phyloP scores from a whole-genome alignment of 208 protist species.

The Trypanosoma theileri region DNA sequence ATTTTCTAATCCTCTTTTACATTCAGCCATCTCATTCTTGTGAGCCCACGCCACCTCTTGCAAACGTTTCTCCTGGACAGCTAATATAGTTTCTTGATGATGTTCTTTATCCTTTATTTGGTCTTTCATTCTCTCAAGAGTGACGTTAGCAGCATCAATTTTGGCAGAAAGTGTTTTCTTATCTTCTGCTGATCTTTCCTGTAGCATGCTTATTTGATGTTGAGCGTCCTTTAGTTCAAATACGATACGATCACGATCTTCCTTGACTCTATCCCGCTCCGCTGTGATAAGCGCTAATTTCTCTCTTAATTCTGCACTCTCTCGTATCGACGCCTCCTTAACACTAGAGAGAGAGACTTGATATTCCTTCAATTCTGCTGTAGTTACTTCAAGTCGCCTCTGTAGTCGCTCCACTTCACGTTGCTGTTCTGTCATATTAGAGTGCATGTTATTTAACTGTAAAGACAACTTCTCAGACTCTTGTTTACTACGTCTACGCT shows the following conservation, averaged over 20 bases:
- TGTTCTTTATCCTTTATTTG: slow-evolving; percentile 61
- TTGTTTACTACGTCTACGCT: slow-evolving; percentile 25
- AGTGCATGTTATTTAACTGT: slow-evolving; percentile 16
- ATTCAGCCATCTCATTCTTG: slow-evolving; percentile 33
- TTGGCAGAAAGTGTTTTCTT: slow-evolving; percentile 29
- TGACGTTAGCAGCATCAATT: slow-evolving; percentile 39
- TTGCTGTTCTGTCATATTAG: slow-evolving; percentile 23
- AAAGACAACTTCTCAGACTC: slow-evolving; percentile 3
- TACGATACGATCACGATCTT: slow-evolving; percentile 44
- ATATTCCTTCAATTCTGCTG: slow-evolving; percentile 28
- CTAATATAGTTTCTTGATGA: slow-evolving; percentile 31
- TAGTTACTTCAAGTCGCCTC: background rate
- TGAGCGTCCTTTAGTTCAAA: slow-evolving; percentile 45
- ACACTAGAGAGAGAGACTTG: background rate
- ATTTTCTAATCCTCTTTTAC: slow-evolving; percentile 35
- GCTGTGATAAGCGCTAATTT: slow-evolving; percentile 35
- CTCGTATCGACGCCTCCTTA: slow-evolving; percentile 27
- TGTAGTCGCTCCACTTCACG: slow-evolving; percentile 32
- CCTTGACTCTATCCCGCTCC: slow-evolving; percentile 23
- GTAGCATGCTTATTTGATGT: slow-evolving; percentile 37
- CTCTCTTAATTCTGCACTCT: slow-evolving; percentile 38
- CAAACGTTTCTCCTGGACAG: slow-evolving; percentile 45
- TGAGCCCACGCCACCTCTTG: slow-evolving; percentile 41
- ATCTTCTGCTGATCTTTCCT: slow-evolving; percentile 37
- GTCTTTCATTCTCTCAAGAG: slow-evolving; percentile 34